Percentiles rank a stretch among this genome's conserved stretches.
phyloP scores from a whole-genome alignment of 805 yeast genomes.

The Candida easanensis region DNA sequence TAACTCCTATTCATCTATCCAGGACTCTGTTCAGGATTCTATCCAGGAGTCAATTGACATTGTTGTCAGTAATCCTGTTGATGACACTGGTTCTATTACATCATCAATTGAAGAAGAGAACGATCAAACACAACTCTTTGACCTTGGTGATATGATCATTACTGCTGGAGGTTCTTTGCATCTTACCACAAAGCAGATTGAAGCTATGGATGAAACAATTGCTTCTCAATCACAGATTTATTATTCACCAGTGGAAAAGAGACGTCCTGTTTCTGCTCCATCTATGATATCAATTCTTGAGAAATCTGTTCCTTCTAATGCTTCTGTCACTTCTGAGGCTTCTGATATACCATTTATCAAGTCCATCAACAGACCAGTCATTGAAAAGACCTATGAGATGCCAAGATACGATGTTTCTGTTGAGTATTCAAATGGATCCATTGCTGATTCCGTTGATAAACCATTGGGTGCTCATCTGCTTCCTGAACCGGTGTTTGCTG shows the following conservation, averaged over 20 bases:
- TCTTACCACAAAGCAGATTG: slow-evolving; percentile 7
- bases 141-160: slow-evolving; percentile 20
- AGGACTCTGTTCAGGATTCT: slow-evolving; percentile 16
- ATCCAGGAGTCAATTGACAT: slow-evolving; percentile 3
- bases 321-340: too few relatives aligned
- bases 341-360: not conserved
- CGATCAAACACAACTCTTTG: slow-evolving; percentile 17
- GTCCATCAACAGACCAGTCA: not conserved
- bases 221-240: slow-evolving; percentile 18
- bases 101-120: slow-evolving; percentile 6
- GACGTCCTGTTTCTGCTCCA: not conserved
- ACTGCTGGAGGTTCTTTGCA: slow-evolving; percentile 13
- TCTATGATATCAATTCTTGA: too few relatives aligned
- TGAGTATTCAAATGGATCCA: not conserved
- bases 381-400: not conserved
- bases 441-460: not conserved
- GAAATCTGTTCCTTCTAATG: too few relatives aligned
- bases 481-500: slow-evolving; percentile 15
- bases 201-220: slow-evolving; percentile 15
- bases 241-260: slow-evolving; percentile 5
- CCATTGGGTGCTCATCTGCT: slow-evolving; percentile 21
- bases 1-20: slow-evolving; percentile 13
- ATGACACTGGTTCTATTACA: slow-evolving; percentile 3
- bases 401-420: not conserved
- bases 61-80: not conserved